Conservation (phyloP, 176 grass and related monocot genomes). For the Phyllostachys edulis region DNA sequence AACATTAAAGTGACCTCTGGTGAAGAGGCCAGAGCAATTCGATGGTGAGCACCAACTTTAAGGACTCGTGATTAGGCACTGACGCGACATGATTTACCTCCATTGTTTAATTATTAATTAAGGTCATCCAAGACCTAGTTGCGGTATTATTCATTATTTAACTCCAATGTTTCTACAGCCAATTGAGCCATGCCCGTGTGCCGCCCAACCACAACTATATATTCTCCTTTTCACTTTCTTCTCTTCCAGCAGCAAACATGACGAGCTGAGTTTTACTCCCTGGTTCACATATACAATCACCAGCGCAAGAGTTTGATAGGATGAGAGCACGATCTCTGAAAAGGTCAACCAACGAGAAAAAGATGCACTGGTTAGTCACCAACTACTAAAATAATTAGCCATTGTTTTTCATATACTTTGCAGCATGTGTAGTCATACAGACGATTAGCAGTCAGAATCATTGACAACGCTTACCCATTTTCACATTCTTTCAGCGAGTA, state of each 20-base stretch:
- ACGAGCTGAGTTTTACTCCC: background rate
- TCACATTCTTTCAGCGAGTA: background rate
- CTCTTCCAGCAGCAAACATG: background rate
- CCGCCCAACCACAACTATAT: background rate
- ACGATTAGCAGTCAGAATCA: background rate
- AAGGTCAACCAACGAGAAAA: background rate
- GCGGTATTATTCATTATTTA: background rate
- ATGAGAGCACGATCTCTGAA: background rate
- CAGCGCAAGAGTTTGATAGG: background rate
- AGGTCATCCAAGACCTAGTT: background rate
- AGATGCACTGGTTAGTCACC: background rate
- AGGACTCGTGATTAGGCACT: background rate
- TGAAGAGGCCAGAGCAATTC: background rate
- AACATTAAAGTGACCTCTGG: background rate
- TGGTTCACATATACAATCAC: background rate
- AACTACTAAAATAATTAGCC: background rate
- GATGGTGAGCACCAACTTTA: background rate
- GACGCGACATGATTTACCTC: background rate
- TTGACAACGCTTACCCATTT: background rate
- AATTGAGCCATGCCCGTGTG: background rate
- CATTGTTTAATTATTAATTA: background rate
- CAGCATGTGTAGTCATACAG: background rate
- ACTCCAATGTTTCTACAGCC: background rate
- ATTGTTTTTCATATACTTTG: background rate
- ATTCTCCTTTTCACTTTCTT: background rate